Base-by-base conservation (phyloP, 306 rosid species). In the Potentilla sterilis region DNA sequence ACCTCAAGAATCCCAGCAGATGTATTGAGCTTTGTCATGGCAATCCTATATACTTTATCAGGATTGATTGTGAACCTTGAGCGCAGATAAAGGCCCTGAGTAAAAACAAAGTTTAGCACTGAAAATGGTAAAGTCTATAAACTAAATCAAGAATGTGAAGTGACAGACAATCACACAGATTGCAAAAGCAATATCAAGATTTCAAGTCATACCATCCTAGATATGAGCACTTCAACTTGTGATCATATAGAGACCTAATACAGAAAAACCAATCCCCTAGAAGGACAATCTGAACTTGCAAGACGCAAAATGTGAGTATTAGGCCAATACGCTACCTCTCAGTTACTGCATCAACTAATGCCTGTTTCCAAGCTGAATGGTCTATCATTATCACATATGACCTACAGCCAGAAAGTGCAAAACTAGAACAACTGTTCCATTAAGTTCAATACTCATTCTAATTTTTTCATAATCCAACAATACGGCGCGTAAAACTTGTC, bases 1-100 rank as follows among this genome's bases (percentile, higher is more conserved):
- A 96, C 97, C 90, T 96, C 99, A 78, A 96, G 98, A 86, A 92
- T 92, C 81, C 91, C 90, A 81, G 98, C 99, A 73, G 97, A 88
- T 0, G 98, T 92, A 83, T 96, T 90, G 61, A 96, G 99, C 87
- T 64, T 88, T 63, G 83, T 90, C 99, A 96, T 92, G 83, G 99
- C 97, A 78, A 92, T 88, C 84, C 99, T 91, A 87, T 96, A 96
- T 74, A 92, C 92, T 88, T 80, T 96, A 82, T 96, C 97, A 67
- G 97, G 98, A 80, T 89, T 92, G 83, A 96, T 82, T 46, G 87
- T 85, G 85, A 86, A 83, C 82, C 96, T 89, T 28, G 97, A 73
- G 49, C 97, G 97, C 40, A 90, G 22, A 74, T 96, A 89, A 86
- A 96, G 89, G 43, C 98, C 99, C 99, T 96, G 77, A 55, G 82